Percentiles rank a stretch among this genome's conserved stretches.
Conservation (phyloP, 2,329 filamentous ascomycete species). For the Cadophora malorum region DNA sequence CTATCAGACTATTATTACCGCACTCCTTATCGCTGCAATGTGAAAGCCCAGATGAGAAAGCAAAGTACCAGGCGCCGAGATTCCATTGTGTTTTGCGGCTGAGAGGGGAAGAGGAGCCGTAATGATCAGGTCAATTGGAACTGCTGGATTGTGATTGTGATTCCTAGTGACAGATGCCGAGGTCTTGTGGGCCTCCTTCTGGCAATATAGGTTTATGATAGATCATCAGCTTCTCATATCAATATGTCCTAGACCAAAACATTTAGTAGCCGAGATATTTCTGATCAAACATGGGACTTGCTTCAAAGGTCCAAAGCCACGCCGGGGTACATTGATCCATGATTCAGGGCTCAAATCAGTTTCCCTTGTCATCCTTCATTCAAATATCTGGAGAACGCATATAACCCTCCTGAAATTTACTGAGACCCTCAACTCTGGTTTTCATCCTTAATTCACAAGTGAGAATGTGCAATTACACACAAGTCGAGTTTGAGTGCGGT, state of each 20-base stretch:
- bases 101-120: no score
- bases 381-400: neutral
- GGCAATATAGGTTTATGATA: no score
- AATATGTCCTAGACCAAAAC: no score
- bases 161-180: neutral
- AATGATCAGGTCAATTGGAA: no score
- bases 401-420: neutral
- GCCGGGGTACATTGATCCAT: neutral
- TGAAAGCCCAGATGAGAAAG: neutral
- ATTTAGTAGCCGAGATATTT: no score
- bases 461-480: neutral
- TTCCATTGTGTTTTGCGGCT: no score
- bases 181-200: no score
- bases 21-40: slow-evolving; percentile 5
- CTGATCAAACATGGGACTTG: neutral
- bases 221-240: no score
- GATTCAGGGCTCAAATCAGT: slow-evolving; percentile 4
- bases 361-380: neutral
- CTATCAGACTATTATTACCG: slow-evolving; percentile 5
- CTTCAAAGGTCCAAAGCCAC: neutral
- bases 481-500: neutral
- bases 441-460: neutral
- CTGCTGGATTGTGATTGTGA: neutral
- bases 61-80: neutral
- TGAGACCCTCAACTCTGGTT: neutral